A percentile compares a stretch with the other conserved stretches of the same genome.
phyloP scores from a whole-genome alignment of 2,329 filamentous ascomycete genomes.

The Curvularia eragrostidis region DNA sequence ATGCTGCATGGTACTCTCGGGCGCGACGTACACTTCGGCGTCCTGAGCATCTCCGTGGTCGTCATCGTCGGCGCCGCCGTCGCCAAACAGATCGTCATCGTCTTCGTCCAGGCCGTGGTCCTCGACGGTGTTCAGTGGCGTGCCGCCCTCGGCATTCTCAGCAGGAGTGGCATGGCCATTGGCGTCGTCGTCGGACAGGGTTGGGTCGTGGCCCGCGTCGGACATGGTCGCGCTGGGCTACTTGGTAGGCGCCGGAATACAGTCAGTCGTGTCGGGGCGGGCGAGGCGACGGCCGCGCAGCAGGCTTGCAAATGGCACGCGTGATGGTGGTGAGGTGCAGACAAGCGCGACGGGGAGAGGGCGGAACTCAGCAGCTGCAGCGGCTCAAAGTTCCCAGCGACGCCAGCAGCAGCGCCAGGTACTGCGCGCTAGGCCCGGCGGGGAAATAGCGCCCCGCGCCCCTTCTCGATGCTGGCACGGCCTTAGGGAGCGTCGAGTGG shows the following conservation, averaged over 20 bases:
- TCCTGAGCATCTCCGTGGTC: conserved; percentile 16
- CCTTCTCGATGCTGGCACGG: conserved; percentile 36
- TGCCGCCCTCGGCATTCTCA: conserved; percentile 39
- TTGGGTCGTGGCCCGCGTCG: conserved; percentile 43
- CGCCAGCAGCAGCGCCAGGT: conserved; percentile 20
- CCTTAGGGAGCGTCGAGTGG: conserved; percentile 21
- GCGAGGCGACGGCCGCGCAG: neutral
- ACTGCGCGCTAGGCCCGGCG: conserved; percentile 28
- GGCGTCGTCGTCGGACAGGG: conserved; percentile 46
- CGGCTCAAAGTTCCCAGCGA: conserved; percentile 35
- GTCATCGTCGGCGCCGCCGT: conserved; percentile 41
- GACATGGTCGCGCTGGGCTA: conserved; percentile 43
- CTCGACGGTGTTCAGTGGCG: conserved; percentile 42
- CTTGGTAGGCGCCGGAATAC: neutral
- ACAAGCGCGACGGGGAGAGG: conserved; percentile 7
- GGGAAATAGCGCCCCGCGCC: conserved; percentile 33
- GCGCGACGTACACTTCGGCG: conserved; percentile 37
- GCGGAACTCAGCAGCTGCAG: conserved; percentile 2
- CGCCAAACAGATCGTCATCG: conserved; percentile 57
- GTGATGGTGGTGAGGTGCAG: conserved; percentile 11
- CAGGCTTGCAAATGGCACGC: neutral
- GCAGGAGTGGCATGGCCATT: conserved; percentile 42
- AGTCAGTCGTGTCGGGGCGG: neutral
- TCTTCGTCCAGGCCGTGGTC: conserved; percentile 44
- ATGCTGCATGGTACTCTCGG: conserved; percentile 42